Evolutionary conservation across 2,329 filamentous ascomycete species (phyloP), one percentile per base, ranked within the genome.

Genomic region (Didymella segeticola): DNA sequence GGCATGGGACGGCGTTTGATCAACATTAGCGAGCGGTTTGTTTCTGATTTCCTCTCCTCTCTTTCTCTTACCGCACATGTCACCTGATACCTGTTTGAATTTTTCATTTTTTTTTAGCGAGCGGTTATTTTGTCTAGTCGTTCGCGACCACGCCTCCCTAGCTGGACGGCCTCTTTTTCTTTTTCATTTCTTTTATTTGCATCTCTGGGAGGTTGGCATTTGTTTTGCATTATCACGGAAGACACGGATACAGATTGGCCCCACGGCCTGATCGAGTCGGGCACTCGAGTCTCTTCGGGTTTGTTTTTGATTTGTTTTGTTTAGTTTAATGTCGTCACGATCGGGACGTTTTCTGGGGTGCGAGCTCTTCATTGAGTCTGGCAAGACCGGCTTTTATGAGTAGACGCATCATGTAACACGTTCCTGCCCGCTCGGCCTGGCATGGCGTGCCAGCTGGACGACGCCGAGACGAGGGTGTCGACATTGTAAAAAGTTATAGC

Each of bases 1-100:
- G 75, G 79, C 79, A 82, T 82, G 75, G 79, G 80, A 82, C 78
- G 81, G 82, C 80, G 81, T 83, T 77, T 46, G 70, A 76, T 76
- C 73, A 74, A 76, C 74, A 78, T 73, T 75, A 75, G 71, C 73
- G 70, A 74, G 61, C 67, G n/a, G 61, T 56, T 69, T 68, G 63
- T 57, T 57, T 63, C 63, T 63, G 61, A 46, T 68, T 68, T 26
- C 68, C 68, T 74, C 29, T 46, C 45, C 29, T 41, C 45, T 54
- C 45, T 54, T 49, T 41, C 45, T 54, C 45, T 54, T 49, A 3
- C 41, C 51, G 51, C 31, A 54, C 45, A 54, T 34, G 6, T 27
- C 69, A 61, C 72, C 73, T 65, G 73, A 77, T 76, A 76, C 75
- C 74, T 75, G 71, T 72, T 72, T 75, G 72, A 69, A 11, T 39